Evolutionary conservation across 2,329 filamentous ascomycete genomes (phyloP).

Genomic region (Colletotrichum sansevieriae): DNA sequence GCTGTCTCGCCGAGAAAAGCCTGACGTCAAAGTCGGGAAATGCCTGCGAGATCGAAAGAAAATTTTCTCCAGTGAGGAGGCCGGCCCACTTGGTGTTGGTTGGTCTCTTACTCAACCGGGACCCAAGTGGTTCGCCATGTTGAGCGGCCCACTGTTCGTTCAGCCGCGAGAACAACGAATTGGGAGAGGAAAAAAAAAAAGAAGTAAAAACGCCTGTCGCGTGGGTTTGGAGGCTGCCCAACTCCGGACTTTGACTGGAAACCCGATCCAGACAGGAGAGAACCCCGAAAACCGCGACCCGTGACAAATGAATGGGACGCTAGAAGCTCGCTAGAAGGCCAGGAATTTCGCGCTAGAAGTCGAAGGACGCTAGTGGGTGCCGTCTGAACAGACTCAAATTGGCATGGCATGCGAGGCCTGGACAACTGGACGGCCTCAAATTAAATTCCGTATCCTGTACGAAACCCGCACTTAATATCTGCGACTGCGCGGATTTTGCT

Average conservation of each 20-base stretch:
- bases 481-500: not conserved
- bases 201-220: too few relatives aligned
- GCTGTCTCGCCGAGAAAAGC: not conserved
- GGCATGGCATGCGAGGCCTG: conserved; percentile 6
- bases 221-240: too few relatives aligned
- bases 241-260: too few relatives aligned
- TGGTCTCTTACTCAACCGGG: not conserved
- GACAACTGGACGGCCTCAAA: conserved; percentile 12
- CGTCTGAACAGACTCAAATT: too few relatives aligned
- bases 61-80: conserved; percentile 1
- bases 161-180: not conserved
- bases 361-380: conserved; percentile 31
- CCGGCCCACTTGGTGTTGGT: not conserved
- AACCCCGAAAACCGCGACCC: too few relatives aligned
- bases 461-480: not conserved
- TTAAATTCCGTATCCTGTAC: conserved; percentile 5
- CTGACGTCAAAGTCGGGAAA: conserved; percentile 27
- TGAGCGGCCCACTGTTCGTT: too few relatives aligned
- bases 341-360: conserved; percentile 5
- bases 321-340: conserved; percentile 39
- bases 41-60: conserved; percentile 1
- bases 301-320: not conserved
- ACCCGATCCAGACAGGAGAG: too few relatives aligned
- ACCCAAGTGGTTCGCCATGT: too few relatives aligned
- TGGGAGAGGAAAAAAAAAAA: too few relatives aligned